Percentiles rank a stretch among this genome's conserved stretches.
Conservation (phyloP, 2,329 filamentous ascomycete species). For the Trichoderma atrobrunneum region DNA sequence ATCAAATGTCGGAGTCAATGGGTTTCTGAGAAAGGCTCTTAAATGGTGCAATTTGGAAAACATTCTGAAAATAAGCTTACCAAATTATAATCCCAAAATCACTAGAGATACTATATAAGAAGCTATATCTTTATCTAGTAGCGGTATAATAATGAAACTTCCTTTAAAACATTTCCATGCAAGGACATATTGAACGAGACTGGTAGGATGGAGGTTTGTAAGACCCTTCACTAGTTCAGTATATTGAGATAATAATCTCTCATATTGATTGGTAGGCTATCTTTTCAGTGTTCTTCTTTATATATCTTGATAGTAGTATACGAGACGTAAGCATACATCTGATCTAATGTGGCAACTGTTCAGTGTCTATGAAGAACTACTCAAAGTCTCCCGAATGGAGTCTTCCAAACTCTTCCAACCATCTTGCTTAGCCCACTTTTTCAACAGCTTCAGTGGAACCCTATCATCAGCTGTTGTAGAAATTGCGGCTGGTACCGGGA, state of each 20-base stretch:
- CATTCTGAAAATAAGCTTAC: background rate
- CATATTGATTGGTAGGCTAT: background rate
- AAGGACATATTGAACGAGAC: background rate
- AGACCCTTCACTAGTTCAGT: background rate
- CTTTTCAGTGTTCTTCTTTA: background rate
- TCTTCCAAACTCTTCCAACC: background rate
- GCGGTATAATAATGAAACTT: background rate
- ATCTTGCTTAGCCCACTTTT: background rate
- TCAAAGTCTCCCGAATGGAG: background rate
- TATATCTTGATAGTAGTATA: background rate
- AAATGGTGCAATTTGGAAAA: background rate
- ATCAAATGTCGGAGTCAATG: background rate
- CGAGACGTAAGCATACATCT: background rate
- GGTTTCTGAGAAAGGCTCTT: background rate
- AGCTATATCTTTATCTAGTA: background rate
- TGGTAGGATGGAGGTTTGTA: background rate
- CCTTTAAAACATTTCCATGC: background rate
- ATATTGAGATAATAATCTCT: background rate
- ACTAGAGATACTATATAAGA: background rate
- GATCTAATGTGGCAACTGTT: background rate
- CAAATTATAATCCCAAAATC: background rate
- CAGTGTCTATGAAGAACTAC: background rate
- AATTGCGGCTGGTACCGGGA: background rate
- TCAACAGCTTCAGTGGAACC: background rate
- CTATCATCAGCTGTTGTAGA: background rate